Evolutionary conservation across 2,329 filamentous ascomycete genomes (phyloP).

Genomic region (Cladosporium phlei): DNA sequence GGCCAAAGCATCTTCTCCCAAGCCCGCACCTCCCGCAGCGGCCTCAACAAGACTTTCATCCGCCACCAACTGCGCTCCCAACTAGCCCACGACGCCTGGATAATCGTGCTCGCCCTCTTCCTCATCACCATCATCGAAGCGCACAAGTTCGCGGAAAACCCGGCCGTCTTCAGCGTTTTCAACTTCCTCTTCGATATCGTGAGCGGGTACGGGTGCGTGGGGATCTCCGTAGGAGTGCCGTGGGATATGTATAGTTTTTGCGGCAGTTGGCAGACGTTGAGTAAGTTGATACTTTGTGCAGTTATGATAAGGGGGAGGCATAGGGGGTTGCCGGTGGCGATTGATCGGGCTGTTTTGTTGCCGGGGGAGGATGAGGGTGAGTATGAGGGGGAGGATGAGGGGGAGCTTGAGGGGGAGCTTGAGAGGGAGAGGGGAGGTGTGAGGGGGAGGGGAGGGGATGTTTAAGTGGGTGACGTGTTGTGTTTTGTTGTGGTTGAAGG

Average conservation of each 20-base stretch:
- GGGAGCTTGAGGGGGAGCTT: too few species aligned
- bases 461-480: background rate
- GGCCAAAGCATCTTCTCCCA: slow-evolving; percentile 1
- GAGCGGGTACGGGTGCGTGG: slow-evolving; percentile 39
- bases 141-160: slow-evolving; percentile 32
- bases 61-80: slow-evolving; percentile 43
- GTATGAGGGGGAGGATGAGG: slow-evolving; percentile 36
- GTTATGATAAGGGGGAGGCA: slow-evolving; percentile 55
- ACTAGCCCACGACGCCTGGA: slow-evolving; percentile 45
- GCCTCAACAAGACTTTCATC: slow-evolving; percentile 34
- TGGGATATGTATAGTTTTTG: slow-evolving; percentile 43
- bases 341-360: slow-evolving; percentile 45
- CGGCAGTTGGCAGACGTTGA: slow-evolving; percentile 45
- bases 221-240: slow-evolving; percentile 44
- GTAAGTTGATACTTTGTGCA: slow-evolving; percentile 51
- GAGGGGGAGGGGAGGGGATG: slow-evolving; percentile 12
- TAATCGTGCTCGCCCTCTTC: slow-evolving; percentile 41
- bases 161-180: slow-evolving; percentile 38
- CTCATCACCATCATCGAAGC: slow-evolving; percentile 44
- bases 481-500: too few species aligned
- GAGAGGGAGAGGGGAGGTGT: slow-evolving; percentile 16
- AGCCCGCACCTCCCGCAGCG: slow-evolving; percentile 15
- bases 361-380: slow-evolving; percentile 28
- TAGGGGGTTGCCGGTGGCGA: slow-evolving; percentile 51
- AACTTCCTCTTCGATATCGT: slow-evolving; percentile 46